A percentile compares a stretch with the other conserved stretches of the same genome.
These are phyloP conservation scores for Didymella segeticola DNA, from an alignment of 2,329 filamentous ascomycete species.

Conservation along the genomic window DNA sequence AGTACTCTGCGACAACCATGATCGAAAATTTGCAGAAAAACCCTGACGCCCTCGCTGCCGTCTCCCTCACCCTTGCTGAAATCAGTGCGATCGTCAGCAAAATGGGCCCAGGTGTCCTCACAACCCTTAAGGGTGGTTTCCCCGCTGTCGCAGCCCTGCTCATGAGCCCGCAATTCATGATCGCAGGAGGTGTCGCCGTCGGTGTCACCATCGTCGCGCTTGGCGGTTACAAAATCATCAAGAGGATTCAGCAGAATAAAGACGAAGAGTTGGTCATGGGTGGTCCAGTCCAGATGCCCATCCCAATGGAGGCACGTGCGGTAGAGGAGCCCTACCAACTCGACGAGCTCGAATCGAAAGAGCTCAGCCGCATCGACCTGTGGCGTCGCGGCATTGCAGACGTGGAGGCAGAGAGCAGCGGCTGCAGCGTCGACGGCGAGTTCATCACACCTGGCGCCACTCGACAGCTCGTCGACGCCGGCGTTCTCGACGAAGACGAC, in stretches of 20 bases:
- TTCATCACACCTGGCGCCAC: constrained; percentile 67
- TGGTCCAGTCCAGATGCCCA: constrained; percentile 24
- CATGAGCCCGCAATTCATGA: constrained; percentile 90
- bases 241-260: constrained; percentile 70
- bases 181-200: constrained; percentile 85
- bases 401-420: constrained; percentile 59
- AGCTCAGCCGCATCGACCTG: constrained; percentile 65
- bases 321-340: constrained; percentile 46
- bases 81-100: constrained; percentile 82
- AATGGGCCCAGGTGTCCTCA: constrained; percentile 81
- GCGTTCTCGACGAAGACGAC: constrained; percentile 56
- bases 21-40: constrained; percentile 82
- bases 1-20: constrained; percentile 81
- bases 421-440: constrained; percentile 69
- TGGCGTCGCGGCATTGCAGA: constrained; percentile 71
- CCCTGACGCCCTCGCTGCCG: constrained; percentile 90
- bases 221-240: constrained; percentile 96
- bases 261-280: constrained; percentile 35
- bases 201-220: constrained; percentile 96
- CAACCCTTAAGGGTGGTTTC: constrained; percentile 77
- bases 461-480: constrained; percentile 53
- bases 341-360: constrained; percentile 64
- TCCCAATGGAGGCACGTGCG: constrained; percentile 20
- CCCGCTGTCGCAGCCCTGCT: constrained; percentile 87
- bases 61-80: constrained; percentile 90